Conservation (phyloP, 2,329 filamentous ascomycete genomes). For the Grosmannia huntii region DNA sequence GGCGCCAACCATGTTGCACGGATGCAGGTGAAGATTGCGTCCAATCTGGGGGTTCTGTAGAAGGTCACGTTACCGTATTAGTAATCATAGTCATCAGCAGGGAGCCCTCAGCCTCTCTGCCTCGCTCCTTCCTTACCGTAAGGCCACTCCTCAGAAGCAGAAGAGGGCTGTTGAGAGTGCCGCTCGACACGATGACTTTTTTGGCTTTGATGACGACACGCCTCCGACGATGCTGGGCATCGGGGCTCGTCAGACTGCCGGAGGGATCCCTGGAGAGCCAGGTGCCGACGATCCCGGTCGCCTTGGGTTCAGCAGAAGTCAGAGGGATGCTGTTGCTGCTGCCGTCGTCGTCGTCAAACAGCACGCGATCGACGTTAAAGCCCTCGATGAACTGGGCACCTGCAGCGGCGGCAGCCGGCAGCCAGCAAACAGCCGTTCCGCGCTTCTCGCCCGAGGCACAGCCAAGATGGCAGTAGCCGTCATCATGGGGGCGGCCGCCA, state of each 20-base stretch:
- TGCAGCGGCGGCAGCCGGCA: constrained; percentile 65
- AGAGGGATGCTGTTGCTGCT: constrained; percentile 10
- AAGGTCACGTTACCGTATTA: constrained; percentile 9
- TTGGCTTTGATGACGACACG: constrained; percentile 64
- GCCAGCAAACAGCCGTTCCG: constrained; percentile 62
- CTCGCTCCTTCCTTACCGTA: constrained; percentile 30
- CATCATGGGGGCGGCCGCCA: constrained; percentile 59
- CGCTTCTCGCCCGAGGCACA: constrained; percentile 61
- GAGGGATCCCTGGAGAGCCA: constrained; percentile 62
- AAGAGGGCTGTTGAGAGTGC: constrained; percentile 64
- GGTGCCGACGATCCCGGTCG: constrained; percentile 51
- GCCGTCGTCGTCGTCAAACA: constrained; percentile 45
- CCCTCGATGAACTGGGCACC: constrained; percentile 79
- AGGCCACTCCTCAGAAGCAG: constrained; percentile 68
- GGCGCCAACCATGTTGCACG: constrained; percentile 45
- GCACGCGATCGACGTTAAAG: constrained; percentile 55
- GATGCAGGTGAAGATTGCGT: constrained; percentile 70
- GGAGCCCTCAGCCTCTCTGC: background rate
- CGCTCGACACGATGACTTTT: constrained; percentile 66
- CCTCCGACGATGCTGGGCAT: constrained; percentile 35
- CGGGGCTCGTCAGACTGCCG: constrained; percentile 38
- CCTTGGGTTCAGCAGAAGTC: background rate
- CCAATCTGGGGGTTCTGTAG: constrained; percentile 65
- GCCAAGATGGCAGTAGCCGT: constrained; percentile 50
- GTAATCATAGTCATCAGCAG: background rate